Conservation (phyloP, 805 yeast species). For the Wickerhamomyces bovis region DNA sequence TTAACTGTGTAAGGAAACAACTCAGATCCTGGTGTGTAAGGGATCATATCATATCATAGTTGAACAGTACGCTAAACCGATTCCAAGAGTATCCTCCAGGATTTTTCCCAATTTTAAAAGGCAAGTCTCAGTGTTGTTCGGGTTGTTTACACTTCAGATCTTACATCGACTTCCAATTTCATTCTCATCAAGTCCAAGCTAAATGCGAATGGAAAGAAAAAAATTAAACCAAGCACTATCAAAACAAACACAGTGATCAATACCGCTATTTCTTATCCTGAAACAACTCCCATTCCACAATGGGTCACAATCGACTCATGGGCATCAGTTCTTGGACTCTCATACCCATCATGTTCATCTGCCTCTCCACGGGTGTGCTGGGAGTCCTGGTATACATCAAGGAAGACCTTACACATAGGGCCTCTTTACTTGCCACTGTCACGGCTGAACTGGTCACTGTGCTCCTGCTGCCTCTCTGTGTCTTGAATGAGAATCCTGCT, state of each 20-base stretch:
- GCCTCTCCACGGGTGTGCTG: slow-evolving; percentile 11
- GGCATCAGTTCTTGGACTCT: not conserved
- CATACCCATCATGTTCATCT: not conserved
- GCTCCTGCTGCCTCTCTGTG: slow-evolving; percentile 4
- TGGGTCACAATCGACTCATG: not conserved
- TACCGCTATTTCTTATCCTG: too few species aligned
- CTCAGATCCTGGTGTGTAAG: too few species aligned
- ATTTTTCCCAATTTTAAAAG: too few species aligned
- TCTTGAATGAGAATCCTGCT: not conserved
- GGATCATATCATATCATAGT: too few species aligned
- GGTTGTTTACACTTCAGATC: not conserved
- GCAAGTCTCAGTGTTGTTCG: too few species aligned
- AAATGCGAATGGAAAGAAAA: not conserved
- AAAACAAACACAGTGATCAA: not conserved
- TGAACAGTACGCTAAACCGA: too few species aligned
- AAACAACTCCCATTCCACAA: not conserved
- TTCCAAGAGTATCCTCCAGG: too few species aligned
- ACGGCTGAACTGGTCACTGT: slow-evolving; percentile 5
- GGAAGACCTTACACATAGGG: slow-evolving; percentile 1
- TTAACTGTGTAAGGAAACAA: too few species aligned
- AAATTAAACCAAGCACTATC: not conserved
- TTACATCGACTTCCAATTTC: too few species aligned
- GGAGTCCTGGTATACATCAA: slow-evolving; percentile 8
- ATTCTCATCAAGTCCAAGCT: not conserved
- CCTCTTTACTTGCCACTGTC: slow-evolving; percentile 2